phyloP scores from a whole-genome alignment of 2,329 filamentous ascomycete genomes.

The Fusarium buxicola region DNA sequence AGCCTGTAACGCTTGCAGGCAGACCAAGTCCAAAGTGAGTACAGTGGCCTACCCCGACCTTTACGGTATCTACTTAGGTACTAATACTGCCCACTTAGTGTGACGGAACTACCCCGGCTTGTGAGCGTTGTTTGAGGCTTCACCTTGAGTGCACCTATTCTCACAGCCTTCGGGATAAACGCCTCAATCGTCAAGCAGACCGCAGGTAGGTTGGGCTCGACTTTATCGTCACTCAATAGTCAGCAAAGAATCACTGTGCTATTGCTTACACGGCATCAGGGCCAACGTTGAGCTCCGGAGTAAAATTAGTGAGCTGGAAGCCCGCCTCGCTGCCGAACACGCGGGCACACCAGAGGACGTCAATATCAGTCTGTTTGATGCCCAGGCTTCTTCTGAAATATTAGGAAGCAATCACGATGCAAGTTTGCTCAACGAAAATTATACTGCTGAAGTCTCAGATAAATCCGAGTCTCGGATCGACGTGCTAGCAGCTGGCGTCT shows the following conservation, averaged over 20 bases:
- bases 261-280: too few relatives aligned
- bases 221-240: too few relatives aligned
- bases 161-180: constrained; percentile 34
- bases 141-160: constrained; percentile 33
- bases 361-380: background rate
- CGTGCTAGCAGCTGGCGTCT: constrained; percentile 45
- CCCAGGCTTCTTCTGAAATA: background rate
- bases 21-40: constrained; percentile 43
- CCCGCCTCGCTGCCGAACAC: constrained; percentile 26
- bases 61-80: too few relatives aligned
- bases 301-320: constrained; percentile 38
- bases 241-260: too few relatives aligned
- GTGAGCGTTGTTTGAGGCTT: constrained; percentile 37
- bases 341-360: background rate
- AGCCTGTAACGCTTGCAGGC: constrained; percentile 40
- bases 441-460: constrained; percentile 1
- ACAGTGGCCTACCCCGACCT: too few relatives aligned
- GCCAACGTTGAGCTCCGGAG: constrained; percentile 28
- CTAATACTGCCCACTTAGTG: constrained; percentile 25
- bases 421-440: background rate
- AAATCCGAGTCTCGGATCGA: constrained; percentile 42
- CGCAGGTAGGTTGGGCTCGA: constrained; percentile 25
- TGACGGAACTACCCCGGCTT: constrained; percentile 33
- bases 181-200: constrained; percentile 39
- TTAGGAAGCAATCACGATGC: background rate